These are phyloP conservation scores for Irpex sp. DNA, from an alignment of 1,284 basidiomycete genomes.

Conservation along the genomic window DNA sequence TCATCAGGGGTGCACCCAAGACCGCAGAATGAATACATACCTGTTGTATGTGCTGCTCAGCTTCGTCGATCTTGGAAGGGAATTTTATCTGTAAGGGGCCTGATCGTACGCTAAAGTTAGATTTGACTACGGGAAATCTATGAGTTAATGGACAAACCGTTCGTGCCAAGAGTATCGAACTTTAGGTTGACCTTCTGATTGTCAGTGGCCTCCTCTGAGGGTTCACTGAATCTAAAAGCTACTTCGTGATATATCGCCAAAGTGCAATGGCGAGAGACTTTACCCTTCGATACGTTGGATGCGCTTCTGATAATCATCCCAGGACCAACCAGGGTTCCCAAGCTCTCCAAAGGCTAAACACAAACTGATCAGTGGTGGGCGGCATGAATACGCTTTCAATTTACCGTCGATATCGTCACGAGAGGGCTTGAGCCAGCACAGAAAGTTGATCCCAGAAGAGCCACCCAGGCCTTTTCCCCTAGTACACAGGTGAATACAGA, in stretches of 20 bases:
- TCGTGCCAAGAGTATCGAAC: constrained; percentile 9
- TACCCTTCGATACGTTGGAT: constrained; percentile 9
- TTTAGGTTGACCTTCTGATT: constrained; percentile 11
- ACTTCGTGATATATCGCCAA: neutral
- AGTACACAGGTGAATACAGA: neutral
- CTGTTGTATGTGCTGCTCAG: constrained; percentile 15
- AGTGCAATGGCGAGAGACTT: neutral
- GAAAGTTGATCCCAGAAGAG: constrained; percentile 11
- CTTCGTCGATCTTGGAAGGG: constrained; percentile 4
- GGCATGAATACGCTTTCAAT: neutral
- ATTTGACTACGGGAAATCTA: neutral
- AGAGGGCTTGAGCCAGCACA: constrained; percentile 11
- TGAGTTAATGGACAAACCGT: neutral
- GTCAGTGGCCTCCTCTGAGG: constrained; percentile 5
- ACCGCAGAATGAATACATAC: neutral
- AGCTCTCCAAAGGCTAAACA: constrained; percentile 11
- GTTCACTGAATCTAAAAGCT: constrained; percentile 12
- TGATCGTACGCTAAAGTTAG: neutral
- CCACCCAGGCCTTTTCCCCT: constrained; percentile 13
- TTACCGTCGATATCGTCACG: constrained; percentile 10
- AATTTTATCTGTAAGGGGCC: constrained; percentile 5
- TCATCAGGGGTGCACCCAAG: neutral
- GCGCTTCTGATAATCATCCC: constrained; percentile 7
- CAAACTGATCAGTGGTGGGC: neutral
- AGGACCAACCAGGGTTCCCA: constrained; percentile 15